Percentiles rank a stretch among this genome's conserved stretches.
These are phyloP conservation scores for Prosopis cineraria DNA, from an alignment of 306 rosid genomes.

Conservation along the genomic window DNA sequence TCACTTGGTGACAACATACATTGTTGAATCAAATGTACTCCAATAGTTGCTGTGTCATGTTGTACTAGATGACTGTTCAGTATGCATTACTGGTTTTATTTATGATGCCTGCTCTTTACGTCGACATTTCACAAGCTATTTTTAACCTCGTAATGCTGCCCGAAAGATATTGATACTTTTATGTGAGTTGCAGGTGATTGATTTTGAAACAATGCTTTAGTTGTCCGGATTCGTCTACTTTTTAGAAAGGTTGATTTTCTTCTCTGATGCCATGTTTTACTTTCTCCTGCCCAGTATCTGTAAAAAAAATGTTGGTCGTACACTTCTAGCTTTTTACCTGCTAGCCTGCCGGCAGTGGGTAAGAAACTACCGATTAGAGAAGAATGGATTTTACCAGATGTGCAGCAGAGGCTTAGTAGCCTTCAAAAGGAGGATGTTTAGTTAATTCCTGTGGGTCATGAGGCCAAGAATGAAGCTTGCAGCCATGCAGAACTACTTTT, in stretches of 20 bases:
- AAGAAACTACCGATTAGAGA: too few relatives aligned
- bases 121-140: too few relatives aligned
- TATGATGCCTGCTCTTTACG: too few relatives aligned
- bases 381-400: too few relatives aligned
- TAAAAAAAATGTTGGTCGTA: background rate
- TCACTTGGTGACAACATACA: background rate
- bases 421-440: background rate
- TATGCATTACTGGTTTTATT: too few relatives aligned
- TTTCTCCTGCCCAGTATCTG: background rate
- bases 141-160: background rate
- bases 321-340: background rate
- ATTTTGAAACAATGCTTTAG: background rate
- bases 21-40: background rate
- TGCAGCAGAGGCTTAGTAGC: background rate
- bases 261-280: background rate
- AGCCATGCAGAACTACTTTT: slow-evolving; percentile 5
- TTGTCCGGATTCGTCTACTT: slow-evolving; percentile 7
- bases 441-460: background rate
- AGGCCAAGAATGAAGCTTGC: slow-evolving; percentile 22
- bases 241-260: background rate
- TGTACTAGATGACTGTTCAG: too few relatives aligned
- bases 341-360: background rate
- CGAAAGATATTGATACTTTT: background rate
- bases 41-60: too few relatives aligned
- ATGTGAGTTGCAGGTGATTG: background rate